Conservation (phyloP, 495 filamentous ascomycete genomes). For the Aspergillus panamensis region DNA sequence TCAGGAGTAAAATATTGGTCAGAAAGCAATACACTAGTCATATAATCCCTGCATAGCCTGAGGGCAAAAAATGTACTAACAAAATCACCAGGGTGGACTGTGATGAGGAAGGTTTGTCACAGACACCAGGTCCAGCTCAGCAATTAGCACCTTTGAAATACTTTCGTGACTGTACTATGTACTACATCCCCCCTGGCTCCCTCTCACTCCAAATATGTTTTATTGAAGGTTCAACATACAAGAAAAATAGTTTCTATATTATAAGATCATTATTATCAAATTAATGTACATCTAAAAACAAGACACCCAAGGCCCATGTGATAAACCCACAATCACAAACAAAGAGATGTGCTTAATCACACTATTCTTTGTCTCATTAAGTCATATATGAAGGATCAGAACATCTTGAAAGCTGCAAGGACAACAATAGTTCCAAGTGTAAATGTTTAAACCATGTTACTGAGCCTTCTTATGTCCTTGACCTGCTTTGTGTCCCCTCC, state of each 20-base stretch:
- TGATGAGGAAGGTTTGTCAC: too few species aligned
- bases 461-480: constrained; percentile 57
- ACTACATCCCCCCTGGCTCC: too few species aligned
- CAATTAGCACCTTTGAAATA: too few species aligned
- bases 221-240: too few species aligned
- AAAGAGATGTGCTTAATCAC: not conserved
- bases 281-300: not conserved
- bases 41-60: too few species aligned
- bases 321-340: not conserved
- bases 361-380: not conserved
- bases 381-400: not conserved
- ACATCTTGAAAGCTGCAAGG: not conserved
- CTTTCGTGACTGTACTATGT: too few species aligned
- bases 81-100: too few species aligned
- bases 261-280: not conserved
- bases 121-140: too few species aligned
- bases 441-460: constrained; percentile 16
- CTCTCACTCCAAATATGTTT: too few species aligned
- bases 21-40: too few species aligned
- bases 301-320: not conserved
- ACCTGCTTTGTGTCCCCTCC: constrained; percentile 73
- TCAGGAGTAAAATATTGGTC: too few species aligned
- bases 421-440: not conserved
- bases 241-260: not conserved
- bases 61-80: too few species aligned